A percentile compares a stretch with the other conserved stretches of the same genome.
These are phyloP conservation scores for Musa beccarii DNA, from an alignment of 176 grass and related monocot species.

Conservation along the genomic window DNA sequence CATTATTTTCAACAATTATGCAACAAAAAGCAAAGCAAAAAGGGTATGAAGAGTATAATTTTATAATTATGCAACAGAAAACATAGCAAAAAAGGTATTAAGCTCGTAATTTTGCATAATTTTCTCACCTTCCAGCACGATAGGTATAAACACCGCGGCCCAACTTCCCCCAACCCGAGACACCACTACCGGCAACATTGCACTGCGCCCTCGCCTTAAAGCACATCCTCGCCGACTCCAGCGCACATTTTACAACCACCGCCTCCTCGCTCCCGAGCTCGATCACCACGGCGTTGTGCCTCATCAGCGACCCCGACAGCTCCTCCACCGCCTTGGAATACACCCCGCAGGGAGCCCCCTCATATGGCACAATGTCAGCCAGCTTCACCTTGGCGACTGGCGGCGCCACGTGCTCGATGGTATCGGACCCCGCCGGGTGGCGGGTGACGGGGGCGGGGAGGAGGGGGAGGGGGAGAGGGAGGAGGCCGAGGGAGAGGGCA, in stretches of 20 bases:
- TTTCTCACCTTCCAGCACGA: constrained; percentile 53
- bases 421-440: not conserved
- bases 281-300: constrained; percentile 51
- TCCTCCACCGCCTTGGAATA: constrained; percentile 38
- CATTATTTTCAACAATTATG: too few relatives aligned
- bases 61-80: not conserved
- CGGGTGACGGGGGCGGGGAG: not conserved
- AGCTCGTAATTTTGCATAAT: not conserved
- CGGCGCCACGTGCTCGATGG: not conserved
- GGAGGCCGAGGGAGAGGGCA: constrained; percentile 5
- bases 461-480: not conserved
- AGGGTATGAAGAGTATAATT: too few relatives aligned
- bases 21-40: too few relatives aligned
- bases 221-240: constrained; percentile 53
- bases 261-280: constrained; percentile 42
- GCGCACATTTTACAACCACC: constrained; percentile 49
- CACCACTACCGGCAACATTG: not conserved
- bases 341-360: constrained; percentile 27
- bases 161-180: constrained; percentile 14
- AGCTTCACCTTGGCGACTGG: constrained; percentile 40
- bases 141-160: constrained; percentile 37
- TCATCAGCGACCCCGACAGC: constrained; percentile 45
- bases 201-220: constrained; percentile 28
- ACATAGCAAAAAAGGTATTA: not conserved
- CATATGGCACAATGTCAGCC: constrained; percentile 41